Percentiles rank a stretch among this genome's conserved stretches.
Conservation (phyloP, 1,284 basidiomycete genomes). For the Pascua guehoae region DNA sequence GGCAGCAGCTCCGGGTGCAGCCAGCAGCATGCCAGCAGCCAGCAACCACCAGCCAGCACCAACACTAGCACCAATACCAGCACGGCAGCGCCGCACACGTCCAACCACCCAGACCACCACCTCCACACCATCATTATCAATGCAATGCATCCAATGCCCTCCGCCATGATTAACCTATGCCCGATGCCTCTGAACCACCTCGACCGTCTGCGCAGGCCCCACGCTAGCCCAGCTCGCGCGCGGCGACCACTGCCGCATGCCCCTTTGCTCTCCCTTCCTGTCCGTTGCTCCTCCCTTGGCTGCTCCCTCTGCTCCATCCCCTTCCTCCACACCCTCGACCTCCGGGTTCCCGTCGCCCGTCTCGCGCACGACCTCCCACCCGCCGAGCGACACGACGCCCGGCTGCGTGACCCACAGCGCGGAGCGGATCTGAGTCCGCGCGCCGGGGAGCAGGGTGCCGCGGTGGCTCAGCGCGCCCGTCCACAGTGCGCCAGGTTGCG, state of each 20-base stretch:
- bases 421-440: conserved; percentile 6
- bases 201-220: not conserved
- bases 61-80: too few relatives aligned
- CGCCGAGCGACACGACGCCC: conserved; percentile 25
- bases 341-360: conserved; percentile 3
- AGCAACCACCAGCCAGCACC: too few relatives aligned
- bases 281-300: too few relatives aligned
- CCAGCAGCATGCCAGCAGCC: too few relatives aligned
- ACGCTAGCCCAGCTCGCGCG: not conserved
- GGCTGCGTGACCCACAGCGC: conserved; percentile 28
- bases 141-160: not conserved
- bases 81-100: too few relatives aligned
- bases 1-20: too few relatives aligned
- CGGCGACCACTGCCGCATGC: not conserved
- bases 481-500: conserved; percentile 13
- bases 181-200: not conserved
- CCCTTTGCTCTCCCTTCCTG: not conserved
- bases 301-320: too few relatives aligned
- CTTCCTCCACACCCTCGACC: not conserved
- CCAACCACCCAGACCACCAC: not conserved
- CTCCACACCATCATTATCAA: not conserved
- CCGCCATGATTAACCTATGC: not conserved
- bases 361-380: conserved; percentile 29
- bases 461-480: conserved; percentile 24
- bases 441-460: conserved; percentile 25